A percentile compares a stretch with the other conserved stretches of the same genome.
Evolutionary conservation across 805 yeast species (phyloP).

Genomic region (Candida dendrica): DNA sequence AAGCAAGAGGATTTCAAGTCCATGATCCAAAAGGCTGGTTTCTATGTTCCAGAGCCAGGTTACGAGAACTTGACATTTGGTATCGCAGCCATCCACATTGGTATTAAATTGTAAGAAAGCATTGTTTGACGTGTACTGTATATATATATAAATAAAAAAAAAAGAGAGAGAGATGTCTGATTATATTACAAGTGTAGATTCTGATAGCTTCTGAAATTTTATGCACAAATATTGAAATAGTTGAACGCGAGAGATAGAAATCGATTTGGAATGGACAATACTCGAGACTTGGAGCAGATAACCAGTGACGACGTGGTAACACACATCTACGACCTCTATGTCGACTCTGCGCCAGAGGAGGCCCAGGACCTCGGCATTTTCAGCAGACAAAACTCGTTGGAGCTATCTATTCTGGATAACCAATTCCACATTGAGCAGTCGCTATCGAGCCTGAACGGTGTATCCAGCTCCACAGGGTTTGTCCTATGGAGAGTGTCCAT

Average conservation of each 20-base stretch:
- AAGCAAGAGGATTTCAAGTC: constrained; percentile 81
- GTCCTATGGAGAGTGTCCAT: constrained; percentile 52
- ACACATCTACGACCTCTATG: constrained; percentile 15
- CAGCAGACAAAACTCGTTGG: constrained; percentile 18
- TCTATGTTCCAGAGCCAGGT: constrained; percentile 82
- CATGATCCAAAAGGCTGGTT: constrained; percentile 95
- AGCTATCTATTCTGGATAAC: constrained; percentile 7
- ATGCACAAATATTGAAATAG: too few species aligned
- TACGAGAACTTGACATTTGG: constrained; percentile 94
- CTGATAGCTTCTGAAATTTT: too few species aligned
- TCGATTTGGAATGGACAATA: too few species aligned
- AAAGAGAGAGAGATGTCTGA: too few species aligned
- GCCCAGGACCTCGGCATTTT: constrained; percentile 19
- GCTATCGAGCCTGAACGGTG: constrained; percentile 20
- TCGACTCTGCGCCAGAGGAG: constrained; percentile 1
- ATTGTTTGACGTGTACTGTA: too few species aligned
- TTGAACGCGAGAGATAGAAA: too few species aligned
- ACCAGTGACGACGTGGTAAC: constrained; percentile 7
- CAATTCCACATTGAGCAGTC: constrained; percentile 26
- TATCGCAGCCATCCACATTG: constrained; percentile 92
- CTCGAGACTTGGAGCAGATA: constrained; percentile 7
- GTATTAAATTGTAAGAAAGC: constrained; percentile 81
- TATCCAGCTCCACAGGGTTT: constrained; percentile 51
- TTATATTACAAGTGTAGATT: too few species aligned
- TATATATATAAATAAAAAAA: too few species aligned